Evolutionary conservation across 225 moss, liverwort and hornwort genomes (phyloP), one percentile per base, ranked within the genome.

Genomic region (Anthoceros angustus): DNA sequence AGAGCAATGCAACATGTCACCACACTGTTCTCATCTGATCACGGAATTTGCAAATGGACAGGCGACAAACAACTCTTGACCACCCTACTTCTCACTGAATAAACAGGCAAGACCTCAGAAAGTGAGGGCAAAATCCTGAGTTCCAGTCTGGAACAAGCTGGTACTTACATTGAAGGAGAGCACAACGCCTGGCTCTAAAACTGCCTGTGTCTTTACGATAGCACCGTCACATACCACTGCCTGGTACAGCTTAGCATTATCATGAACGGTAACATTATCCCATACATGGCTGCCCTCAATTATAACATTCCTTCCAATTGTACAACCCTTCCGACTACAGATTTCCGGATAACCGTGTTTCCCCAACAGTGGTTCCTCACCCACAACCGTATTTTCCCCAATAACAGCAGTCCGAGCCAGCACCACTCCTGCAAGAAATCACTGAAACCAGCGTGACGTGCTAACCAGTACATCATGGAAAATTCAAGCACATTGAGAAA

Each of bases 201-300:
- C 68, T 68, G 89, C 92, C 42, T 80, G 84, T 39, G 84, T 41
- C 71, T 86, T 98, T 67, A 98, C 73, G 20, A 72, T 67, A 64
- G 84, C 81, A 61, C 87, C 89, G 72, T 98, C 92, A 68, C 98
- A 98, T 74, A 92, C 74, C 43, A 98, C 71, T 4, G 98, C 78
- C 63, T 84, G 86, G 24, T 77, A 76, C 65, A 98, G 73, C 25
- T 80, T 77, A 70, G 79, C 80, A 75, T 86, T 80, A 63, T 98
- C 98, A 67, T 86, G 68, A 55, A 98, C 77, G 7, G 77, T 98
- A 43, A 92, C 98, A 72, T 86, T 87, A 77, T 98, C 84, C 98
- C 98, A 98, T 48, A 98, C 75, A 74, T 98, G 92, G 74, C 98
- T 82, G 61, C 98, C 89, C 71, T 92, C 89, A 64, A 98, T 87